These are phyloP conservation scores for Solanum medicagineum DNA, from an alignment of 257 asterid species.

Conservation along the genomic window DNA sequence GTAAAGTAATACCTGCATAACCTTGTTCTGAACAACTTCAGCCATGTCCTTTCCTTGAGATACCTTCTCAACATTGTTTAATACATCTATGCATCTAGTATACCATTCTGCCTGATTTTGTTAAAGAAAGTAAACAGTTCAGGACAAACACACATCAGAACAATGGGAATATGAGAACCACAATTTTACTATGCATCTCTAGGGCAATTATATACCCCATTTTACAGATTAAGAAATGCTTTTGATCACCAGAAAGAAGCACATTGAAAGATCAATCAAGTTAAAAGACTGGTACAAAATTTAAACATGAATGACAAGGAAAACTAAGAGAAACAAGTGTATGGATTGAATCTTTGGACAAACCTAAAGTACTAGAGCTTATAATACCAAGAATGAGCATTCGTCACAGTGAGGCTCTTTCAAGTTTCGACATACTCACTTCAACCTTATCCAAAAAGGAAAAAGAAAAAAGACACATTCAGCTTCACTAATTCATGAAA, in stretches of 20 bases:
- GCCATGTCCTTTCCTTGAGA: slow-evolving; percentile 66
- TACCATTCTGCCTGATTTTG: slow-evolving; percentile 74
- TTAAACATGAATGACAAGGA: neutral
- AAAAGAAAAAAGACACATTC: neutral
- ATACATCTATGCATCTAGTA: slow-evolving; percentile 47
- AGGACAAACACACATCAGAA: neutral
- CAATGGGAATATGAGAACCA: neutral
- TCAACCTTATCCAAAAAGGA: neutral
- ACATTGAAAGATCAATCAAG: neutral
- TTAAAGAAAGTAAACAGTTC: neutral
- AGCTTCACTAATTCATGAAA: neutral
- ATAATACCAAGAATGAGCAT: neutral
- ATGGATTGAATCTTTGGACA: neutral
- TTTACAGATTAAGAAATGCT: neutral
- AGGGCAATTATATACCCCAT: neutral
- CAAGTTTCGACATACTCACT: neutral
- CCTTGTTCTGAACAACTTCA: slow-evolving; percentile 73
- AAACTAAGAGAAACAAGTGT: neutral
- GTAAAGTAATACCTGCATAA: slow-evolving; percentile 58
- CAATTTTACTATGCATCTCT: neutral
- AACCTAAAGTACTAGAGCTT: neutral
- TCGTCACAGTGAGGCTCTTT: neutral
- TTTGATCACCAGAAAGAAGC: neutral
- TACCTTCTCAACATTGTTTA: slow-evolving; percentile 63
- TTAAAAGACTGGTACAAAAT: neutral